A percentile compares a stretch with the other conserved stretches of the same genome.
Evolutionary conservation across 2,329 filamentous ascomycete genomes (phyloP).

Genomic region (Trichoderma sp.): DNA sequence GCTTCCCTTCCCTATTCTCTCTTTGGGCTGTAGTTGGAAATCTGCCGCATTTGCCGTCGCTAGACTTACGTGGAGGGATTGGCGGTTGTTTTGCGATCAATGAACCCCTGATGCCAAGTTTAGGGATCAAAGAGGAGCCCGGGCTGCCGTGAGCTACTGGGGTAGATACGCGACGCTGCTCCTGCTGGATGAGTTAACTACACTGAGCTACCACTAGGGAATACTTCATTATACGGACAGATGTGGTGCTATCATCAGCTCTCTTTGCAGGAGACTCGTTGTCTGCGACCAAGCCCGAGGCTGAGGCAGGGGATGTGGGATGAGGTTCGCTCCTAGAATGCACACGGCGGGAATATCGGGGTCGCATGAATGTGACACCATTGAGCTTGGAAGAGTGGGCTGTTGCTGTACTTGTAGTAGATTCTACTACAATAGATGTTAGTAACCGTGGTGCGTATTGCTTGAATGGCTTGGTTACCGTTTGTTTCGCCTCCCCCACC

Average conservation of each 20-base stretch:
- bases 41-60: conserved; percentile 9
- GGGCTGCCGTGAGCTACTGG: conserved; percentile 32
- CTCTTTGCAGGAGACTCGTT: not conserved
- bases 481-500: not conserved
- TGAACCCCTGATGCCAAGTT: conserved; percentile 31
- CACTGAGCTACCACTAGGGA: not conserved
- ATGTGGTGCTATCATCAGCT: not conserved
- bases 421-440: not conserved
- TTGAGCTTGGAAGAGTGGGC: not conserved
- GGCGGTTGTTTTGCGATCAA: conserved; percentile 25
- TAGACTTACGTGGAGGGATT: conserved; percentile 1
- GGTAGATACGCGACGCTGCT: conserved; percentile 38
- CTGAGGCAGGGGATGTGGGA: conserved; percentile 34
- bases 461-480: not conserved
- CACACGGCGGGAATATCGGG: conserved; percentile 49
- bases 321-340: conserved; percentile 54
- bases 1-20: not conserved
- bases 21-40: not conserved
- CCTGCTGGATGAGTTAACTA: conserved; percentile 3
- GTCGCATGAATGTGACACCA: conserved; percentile 34
- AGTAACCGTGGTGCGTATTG: not conserved
- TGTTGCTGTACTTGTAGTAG: not conserved
- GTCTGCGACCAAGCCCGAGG: conserved; percentile 30
- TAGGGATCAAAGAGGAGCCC: conserved; percentile 36
- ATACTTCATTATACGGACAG: conserved; percentile 26